These are phyloP conservation scores for Lithospermum erythrorhizon DNA, from an alignment of 257 asterid genomes.

Conservation along the genomic window DNA sequence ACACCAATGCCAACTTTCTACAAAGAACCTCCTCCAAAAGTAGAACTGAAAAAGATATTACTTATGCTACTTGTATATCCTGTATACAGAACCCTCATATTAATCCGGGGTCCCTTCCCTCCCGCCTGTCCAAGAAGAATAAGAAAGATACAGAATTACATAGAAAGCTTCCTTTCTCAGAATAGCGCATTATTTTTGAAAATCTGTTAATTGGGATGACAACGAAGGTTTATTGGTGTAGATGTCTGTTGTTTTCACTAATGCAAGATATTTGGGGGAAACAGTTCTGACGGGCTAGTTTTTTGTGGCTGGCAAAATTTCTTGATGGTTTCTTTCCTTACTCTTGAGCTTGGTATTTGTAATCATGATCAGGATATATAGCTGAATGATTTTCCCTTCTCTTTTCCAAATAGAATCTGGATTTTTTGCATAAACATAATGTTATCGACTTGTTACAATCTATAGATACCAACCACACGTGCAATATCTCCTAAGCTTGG, in stretches of 20 bases:
- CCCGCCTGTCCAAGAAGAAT: too few relatives aligned
- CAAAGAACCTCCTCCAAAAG: slow-evolving; percentile 77
- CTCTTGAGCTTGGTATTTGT: background rate
- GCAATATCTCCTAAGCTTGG: slow-evolving; percentile 87
- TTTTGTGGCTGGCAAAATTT: background rate
- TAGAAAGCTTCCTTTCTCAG: too few relatives aligned
- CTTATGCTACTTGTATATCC: background rate
- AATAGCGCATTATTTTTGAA: too few relatives aligned
- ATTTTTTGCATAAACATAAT: background rate
- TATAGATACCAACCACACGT: slow-evolving; percentile 74
- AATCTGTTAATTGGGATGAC: too few relatives aligned
- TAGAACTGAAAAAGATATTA: slow-evolving; percentile 68
- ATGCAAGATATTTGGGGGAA: too few relatives aligned
- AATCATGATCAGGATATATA: background rate
- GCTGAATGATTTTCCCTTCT: background rate
- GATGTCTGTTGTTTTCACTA: too few relatives aligned
- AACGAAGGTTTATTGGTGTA: background rate
- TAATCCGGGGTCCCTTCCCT: background rate
- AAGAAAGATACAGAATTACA: too few relatives aligned
- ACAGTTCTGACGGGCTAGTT: background rate
- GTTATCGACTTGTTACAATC: background rate
- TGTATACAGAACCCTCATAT: background rate
- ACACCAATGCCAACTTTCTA: slow-evolving; percentile 89
- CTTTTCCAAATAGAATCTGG: background rate
- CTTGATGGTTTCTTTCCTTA: background rate